Percentiles rank a stretch among this genome's conserved stretches.
Evolutionary conservation across 208 protist genomes (phyloP).

Genomic region (Acanthamoeba lugdunensis): DNA sequence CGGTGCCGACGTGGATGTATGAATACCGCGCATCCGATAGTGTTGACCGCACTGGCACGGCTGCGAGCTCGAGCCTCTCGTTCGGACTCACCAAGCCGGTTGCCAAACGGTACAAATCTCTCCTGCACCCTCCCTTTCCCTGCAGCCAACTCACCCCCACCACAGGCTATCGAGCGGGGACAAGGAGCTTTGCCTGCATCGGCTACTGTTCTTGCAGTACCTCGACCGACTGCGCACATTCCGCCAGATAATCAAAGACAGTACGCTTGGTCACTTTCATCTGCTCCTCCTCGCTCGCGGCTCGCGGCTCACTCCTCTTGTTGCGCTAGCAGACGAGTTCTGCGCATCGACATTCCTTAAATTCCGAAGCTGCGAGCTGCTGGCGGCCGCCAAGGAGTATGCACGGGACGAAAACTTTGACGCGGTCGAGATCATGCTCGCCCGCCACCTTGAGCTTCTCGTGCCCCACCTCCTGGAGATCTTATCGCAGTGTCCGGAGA

Average conservation of each 20-base stretch:
- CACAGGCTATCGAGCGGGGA: constrained; percentile 6
- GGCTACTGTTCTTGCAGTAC: constrained; percentile 62
- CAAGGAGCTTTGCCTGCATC: constrained; percentile 73
- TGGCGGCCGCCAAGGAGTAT: constrained; percentile 5
- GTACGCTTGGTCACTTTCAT: not conserved
- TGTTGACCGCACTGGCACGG: not conserved
- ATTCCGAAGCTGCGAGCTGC: constrained; percentile 48
- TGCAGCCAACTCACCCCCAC: not conserved
- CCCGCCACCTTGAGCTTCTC: constrained; percentile 19
- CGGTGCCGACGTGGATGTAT: constrained; percentile 47
- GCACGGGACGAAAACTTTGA: constrained; percentile 58
- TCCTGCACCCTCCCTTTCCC: not conserved
- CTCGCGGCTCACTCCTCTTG: not conserved
- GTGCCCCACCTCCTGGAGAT: constrained; percentile 62
- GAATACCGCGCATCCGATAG: not conserved
- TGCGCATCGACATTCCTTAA: constrained; percentile 5
- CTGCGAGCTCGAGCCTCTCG: not conserved
- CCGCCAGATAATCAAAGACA: constrained; percentile 41
- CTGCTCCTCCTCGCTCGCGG: not conserved
- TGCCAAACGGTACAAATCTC: not conserved
- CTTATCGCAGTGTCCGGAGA: constrained; percentile 39
- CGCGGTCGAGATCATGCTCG: constrained; percentile 36
- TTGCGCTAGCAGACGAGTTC: constrained; percentile 30
- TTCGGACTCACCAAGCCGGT: not conserved
- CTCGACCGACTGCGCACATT: constrained; percentile 40